Evolutionary conservation across 257 asterid genomes (phyloP), one percentile per base, ranked within the genome.

Genomic region (Perilla frutescens): DNA sequence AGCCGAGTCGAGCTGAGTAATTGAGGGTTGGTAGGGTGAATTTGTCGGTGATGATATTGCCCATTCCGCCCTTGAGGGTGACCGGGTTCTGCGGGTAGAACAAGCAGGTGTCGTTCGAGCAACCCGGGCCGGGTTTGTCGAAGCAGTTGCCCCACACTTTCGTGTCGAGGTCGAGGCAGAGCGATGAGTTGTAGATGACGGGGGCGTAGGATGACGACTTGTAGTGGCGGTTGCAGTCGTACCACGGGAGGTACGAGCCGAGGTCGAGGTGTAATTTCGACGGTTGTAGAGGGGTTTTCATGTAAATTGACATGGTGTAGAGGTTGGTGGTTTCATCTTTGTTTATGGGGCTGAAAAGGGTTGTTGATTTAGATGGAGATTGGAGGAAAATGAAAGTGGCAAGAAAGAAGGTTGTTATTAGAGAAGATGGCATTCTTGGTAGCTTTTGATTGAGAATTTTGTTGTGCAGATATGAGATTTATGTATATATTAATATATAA

Each of bases 181-280:
- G 81, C 3, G 81, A 72, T 8, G 79, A 31, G 47, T 81, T 77
- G 70, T 57, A 70, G 69, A 58, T 12, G 56, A 81, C 41, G 4
- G 81, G 76, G 14, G 77, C 32, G 74, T 76, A 81, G 8, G 81
- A 66, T 2, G 81, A 81, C 51, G 81, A 76, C 20, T 77, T 76
- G 79, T 81, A 73, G 13, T 81, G 84, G 15, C 81, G 81, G 26
- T 37, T 53, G 58, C 84, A 76, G 66, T 81, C 79, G 73, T 72
- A 72, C 37, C 15, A 72, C 5, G 81, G 66, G 70, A 72, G 69
- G 76, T 44, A 72, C n/a, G 79, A 81, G 75, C 81, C 81, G 32
- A 81, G 77, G 66, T 81, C 81, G 5, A 81, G 34, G 69, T 80
- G 76, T 40, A 80, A 40, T 9, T 72, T 12, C 20, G 79, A 60